These are phyloP conservation scores for Ambrosia hybrid DNA, from an alignment of 140 eudicot species.

Conservation along the genomic window DNA sequence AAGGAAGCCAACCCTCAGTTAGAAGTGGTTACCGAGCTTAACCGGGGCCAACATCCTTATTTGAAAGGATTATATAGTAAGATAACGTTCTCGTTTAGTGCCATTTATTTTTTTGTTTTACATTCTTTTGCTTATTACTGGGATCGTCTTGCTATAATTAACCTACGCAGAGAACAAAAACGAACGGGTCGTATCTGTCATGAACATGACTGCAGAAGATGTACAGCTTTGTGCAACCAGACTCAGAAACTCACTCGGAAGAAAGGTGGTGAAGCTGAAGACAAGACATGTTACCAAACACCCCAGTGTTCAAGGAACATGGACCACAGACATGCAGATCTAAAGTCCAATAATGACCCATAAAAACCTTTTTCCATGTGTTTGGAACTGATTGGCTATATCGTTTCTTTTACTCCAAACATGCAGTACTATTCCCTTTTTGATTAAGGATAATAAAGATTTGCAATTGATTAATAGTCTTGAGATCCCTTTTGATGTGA, in stretches of 20 bases:
- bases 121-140: background rate
- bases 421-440: constrained; percentile 2
- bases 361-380: background rate
- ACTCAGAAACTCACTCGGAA: constrained; percentile 80
- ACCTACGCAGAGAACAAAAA: constrained; percentile 66
- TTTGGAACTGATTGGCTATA: background rate
- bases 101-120: background rate
- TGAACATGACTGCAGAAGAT: constrained; percentile 74
- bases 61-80: constrained; percentile 80
- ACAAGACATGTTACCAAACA: constrained; percentile 83
- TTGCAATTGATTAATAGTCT: background rate
- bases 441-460: constrained; percentile 8
- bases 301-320: constrained; percentile 97
- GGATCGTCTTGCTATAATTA: background rate
- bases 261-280: constrained; percentile 93
- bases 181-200: constrained; percentile 79
- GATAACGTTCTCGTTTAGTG: background rate
- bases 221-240: constrained; percentile 66
- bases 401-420: constrained; percentile 3
- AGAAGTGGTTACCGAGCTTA: constrained; percentile 81
- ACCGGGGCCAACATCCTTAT: constrained; percentile 95
- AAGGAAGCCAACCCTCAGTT: constrained; percentile 84
- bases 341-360: constrained; percentile 23
- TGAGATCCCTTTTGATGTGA: no score
- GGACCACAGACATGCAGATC: constrained; percentile 69